These are phyloP conservation scores for Funneliformis geosporum DNA, from an alignment of 192 early-diverging fungal genomes.

Conservation along the genomic window DNA sequence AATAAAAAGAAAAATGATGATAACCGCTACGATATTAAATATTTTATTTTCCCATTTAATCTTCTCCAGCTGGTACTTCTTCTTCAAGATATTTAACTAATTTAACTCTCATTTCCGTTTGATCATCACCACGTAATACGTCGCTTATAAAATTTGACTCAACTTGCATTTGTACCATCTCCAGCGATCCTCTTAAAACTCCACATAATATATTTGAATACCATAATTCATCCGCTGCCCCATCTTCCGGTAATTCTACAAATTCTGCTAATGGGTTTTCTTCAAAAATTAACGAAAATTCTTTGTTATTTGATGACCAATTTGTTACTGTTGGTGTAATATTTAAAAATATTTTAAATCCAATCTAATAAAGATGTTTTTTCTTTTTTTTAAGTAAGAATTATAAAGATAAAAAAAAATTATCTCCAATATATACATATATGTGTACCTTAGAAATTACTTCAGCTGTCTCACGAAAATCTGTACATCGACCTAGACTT, in stretches of 20 bases:
- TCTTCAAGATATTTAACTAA: conserved; percentile 89
- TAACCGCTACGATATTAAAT: neutral
- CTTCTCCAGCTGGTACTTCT: conserved; percentile 91
- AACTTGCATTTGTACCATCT: conserved; percentile 97
- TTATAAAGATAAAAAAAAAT: neutral
- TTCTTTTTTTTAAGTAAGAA: no score
- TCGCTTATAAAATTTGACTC: conserved; percentile 85
- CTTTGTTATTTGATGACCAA: conserved; percentile 79
- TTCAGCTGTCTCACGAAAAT: conserved; percentile 91
- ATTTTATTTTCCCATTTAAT: conserved; percentile 43
- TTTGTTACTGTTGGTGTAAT: conserved; percentile 82
- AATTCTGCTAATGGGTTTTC: conserved; percentile 98
- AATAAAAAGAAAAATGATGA: neutral
- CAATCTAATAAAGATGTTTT: conserved; percentile 53
- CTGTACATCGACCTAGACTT: conserved; percentile 76
- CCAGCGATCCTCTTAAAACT: conserved; percentile 89
- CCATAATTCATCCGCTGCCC: conserved; percentile 77
- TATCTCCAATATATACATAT: neutral
- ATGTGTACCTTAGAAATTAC: conserved; percentile 83
- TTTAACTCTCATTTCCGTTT: conserved; percentile 90
- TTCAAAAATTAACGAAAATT: conserved; percentile 93
- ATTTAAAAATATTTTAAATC: conserved; percentile 95
- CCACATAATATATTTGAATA: conserved; percentile 97
- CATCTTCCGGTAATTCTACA: conserved; percentile 91
- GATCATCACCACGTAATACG: conserved; percentile 82